A percentile compares a stretch with the other conserved stretches of the same genome.
Evolutionary conservation across 164 flowering plant genomes (phyloP).

Genomic region (Berberis thunbergii): DNA sequence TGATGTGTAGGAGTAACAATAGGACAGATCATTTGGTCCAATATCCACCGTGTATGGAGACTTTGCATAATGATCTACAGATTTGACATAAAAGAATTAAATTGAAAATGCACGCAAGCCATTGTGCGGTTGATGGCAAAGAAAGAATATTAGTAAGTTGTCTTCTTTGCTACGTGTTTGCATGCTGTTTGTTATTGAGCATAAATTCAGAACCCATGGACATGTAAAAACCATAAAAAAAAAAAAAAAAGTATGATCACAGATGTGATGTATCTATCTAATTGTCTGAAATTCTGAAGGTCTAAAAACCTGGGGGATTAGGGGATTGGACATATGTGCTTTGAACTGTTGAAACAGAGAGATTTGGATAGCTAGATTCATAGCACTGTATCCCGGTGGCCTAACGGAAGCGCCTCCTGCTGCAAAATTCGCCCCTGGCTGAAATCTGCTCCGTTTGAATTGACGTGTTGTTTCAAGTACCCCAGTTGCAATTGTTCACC

Average conservation of each 20-base stretch:
- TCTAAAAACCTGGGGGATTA: background rate
- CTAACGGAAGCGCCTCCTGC: constrained; percentile 48
- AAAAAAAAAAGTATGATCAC: background rate
- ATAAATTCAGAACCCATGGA: too few species aligned
- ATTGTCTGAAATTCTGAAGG: background rate
- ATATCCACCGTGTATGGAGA: constrained; percentile 63
- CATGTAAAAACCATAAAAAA: too few species aligned
- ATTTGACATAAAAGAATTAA: constrained; percentile 24
- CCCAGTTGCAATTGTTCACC: constrained; percentile 52
- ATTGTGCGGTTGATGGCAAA: background rate
- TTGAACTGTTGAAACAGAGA: constrained; percentile 49
- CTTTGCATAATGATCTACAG: constrained; percentile 32
- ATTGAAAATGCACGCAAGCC: background rate
- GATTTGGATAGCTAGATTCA: constrained; percentile 43
- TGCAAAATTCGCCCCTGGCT: constrained; percentile 66
- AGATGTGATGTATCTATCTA: background rate
- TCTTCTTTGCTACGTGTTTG: too few species aligned
- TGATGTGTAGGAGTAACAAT: constrained; percentile 27
- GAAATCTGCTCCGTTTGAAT: constrained; percentile 42
- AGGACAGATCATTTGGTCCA: constrained; percentile 60
- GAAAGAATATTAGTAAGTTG: too few species aligned
- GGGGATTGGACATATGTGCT: constrained; percentile 17
- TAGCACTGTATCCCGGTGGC: constrained; percentile 43
- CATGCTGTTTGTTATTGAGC: too few species aligned
- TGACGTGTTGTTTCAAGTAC: constrained; percentile 44